Conservation (phyloP, 2,329 filamentous ascomycete genomes). For the Dactylellina sp. region DNA sequence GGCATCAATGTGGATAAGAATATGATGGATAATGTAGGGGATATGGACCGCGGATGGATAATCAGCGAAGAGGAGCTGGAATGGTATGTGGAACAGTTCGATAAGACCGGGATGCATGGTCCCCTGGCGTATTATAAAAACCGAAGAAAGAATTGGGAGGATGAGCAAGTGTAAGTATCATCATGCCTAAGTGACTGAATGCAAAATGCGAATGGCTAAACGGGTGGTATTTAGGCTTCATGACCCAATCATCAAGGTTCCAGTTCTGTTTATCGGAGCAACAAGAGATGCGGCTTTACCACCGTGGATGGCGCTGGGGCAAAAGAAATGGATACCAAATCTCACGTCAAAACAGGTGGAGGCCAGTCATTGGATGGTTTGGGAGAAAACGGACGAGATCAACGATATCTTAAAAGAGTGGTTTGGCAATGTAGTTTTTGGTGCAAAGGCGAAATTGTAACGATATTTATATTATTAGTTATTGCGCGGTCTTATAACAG, state of each 20-base stretch:
- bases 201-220: background rate
- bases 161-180: constrained; percentile 70
- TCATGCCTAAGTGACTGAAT: background rate
- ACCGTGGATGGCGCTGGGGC: constrained; percentile 76
- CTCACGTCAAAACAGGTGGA: constrained; percentile 76
- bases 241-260: constrained; percentile 68
- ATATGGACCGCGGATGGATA: constrained; percentile 70
- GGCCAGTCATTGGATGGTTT: constrained; percentile 84
- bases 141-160: constrained; percentile 77
- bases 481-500: background rate
- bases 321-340: constrained; percentile 75
- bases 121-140: constrained; percentile 91
- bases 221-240: constrained; percentile 34
- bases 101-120: constrained; percentile 78
- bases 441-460: constrained; percentile 57
- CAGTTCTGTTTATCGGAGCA: constrained; percentile 80
- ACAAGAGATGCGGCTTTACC: constrained; percentile 78
- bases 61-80: constrained; percentile 76
- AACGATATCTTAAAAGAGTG: constrained; percentile 78
- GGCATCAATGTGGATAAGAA: constrained; percentile 74
- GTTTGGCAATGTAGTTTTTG: constrained; percentile 68
- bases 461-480: constrained; percentile 9
- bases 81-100: constrained; percentile 79
- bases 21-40: constrained; percentile 73
- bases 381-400: constrained; percentile 76